phyloP scores from a whole-genome alignment of 495 filamentous ascomycete genomes.

The Parachaetomium inaequale region DNA sequence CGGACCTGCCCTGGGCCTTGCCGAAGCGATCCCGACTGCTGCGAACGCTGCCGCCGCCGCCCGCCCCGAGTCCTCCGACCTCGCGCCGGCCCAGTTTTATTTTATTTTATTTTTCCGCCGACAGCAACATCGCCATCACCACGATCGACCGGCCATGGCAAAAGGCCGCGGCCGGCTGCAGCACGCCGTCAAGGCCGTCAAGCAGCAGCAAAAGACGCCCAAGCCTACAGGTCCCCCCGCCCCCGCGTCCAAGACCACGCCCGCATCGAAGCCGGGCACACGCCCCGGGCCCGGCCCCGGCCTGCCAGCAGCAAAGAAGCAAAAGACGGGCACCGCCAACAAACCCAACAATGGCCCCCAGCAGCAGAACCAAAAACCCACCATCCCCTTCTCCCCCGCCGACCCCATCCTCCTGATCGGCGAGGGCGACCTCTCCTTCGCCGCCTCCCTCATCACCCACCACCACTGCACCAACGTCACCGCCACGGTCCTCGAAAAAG shows the following conservation, averaged over 20 bases:
- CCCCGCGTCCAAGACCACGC: not conserved
- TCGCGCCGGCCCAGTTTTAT: not conserved
- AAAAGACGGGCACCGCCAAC: constrained; percentile 16
- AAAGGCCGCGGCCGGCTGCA: constrained; percentile 21
- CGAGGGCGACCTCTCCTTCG: constrained; percentile 93
- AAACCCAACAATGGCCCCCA: constrained; percentile 9
- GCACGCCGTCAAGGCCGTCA: constrained; percentile 24
- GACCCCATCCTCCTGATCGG: constrained; percentile 81
- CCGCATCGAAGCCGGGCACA: constrained; percentile 6
- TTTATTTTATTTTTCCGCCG: not conserved
- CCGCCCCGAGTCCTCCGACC: constrained; percentile 13
- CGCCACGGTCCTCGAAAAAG: constrained; percentile 49
- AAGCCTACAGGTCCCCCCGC: not conserved
- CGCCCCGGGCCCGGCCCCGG: not conserved
- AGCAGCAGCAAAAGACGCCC: constrained; percentile 16
- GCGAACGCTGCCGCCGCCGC: constrained; percentile 4
- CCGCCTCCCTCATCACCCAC: constrained; percentile 65
- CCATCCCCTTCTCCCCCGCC: constrained; percentile 66
- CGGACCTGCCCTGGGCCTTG: not conserved
- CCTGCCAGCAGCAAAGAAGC: constrained; percentile 18
- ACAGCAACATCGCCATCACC: not conserved
- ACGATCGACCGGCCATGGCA: constrained; percentile 5
- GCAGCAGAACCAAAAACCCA: constrained; percentile 24
- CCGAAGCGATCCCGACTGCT: not conserved
- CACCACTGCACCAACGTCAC: constrained; percentile 65